A percentile compares a stretch with the other conserved stretches of the same genome.
Conservation (phyloP, 805 yeast species). For the Yarrowia yakushimensis region DNA sequence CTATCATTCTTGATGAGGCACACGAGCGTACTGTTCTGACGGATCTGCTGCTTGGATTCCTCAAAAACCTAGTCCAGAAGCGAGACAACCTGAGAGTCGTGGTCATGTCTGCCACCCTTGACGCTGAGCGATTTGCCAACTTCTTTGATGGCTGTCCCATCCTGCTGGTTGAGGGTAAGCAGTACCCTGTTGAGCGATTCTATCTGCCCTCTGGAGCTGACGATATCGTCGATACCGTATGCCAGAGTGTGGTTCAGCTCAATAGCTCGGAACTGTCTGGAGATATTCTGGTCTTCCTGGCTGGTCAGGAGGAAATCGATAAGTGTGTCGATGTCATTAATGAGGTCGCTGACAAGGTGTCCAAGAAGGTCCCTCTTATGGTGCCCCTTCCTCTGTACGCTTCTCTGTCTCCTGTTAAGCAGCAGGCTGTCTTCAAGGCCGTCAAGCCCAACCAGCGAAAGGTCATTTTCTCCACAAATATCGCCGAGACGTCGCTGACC, state of each 20-base stretch:
- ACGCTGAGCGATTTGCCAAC: constrained; percentile 77
- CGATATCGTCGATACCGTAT: constrained; percentile 77
- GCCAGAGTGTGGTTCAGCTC: constrained; percentile 70
- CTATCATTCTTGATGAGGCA: constrained; percentile 90
- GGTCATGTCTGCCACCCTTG: constrained; percentile 95
- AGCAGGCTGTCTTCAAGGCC: constrained; percentile 70
- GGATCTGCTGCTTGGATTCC: constrained; percentile 83
- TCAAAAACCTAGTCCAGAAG: constrained; percentile 59
- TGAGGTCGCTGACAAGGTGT: constrained; percentile 56
- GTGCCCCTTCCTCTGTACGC: constrained; percentile 88
- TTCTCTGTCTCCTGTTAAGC: constrained; percentile 82
- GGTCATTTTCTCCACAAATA: constrained; percentile 87
- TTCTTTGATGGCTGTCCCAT: constrained; percentile 80
- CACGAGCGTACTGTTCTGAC: constrained; percentile 94
- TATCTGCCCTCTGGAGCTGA: constrained; percentile 65
- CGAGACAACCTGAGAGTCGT: constrained; percentile 63
- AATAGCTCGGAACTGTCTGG: constrained; percentile 80
- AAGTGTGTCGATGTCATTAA: constrained; percentile 63
- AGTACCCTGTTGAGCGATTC: constrained; percentile 73
- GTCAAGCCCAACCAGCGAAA: constrained; percentile 69
- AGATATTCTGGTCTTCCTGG: constrained; percentile 85
- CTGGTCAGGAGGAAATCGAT: constrained; percentile 98
- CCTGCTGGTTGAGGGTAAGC: constrained; percentile 82
- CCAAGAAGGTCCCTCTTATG: constrained; percentile 69
- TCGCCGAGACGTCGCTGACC: constrained; percentile 97